These are phyloP conservation scores for Pythium aphanidermatum DNA, from an alignment of 352 stramenopile species.

Conservation along the genomic window DNA sequence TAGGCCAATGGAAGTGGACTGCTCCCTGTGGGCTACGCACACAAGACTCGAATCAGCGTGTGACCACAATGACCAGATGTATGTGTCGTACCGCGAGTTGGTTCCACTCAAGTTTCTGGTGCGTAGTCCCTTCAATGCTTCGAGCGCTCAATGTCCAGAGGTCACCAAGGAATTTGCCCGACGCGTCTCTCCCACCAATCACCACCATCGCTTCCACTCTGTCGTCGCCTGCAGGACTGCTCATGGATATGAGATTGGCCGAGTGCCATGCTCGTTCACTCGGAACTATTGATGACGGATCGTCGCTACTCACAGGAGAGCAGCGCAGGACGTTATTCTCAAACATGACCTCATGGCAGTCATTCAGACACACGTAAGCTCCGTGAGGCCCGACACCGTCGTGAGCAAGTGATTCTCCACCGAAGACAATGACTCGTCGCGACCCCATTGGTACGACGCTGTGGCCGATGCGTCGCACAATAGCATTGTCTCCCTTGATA, in stretches of 20 bases:
- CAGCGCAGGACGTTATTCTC: conserved; percentile 35
- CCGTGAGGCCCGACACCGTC: background rate
- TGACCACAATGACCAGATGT: background rate
- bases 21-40: conserved; percentile 30
- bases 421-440: conserved; percentile 40
- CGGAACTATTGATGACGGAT: conserved; percentile 1
- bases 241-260: too few species aligned
- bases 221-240: conserved; percentile 13
- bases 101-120: conserved; percentile 26
- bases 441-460: conserved; percentile 22
- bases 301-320: conserved; percentile 3
- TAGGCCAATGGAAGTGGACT: conserved; percentile 46
- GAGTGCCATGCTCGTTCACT: conserved; percentile 42
- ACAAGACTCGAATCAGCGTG: background rate
- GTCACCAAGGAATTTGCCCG: conserved; percentile 31
- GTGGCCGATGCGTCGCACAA: conserved; percentile 50
- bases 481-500: conserved; percentile 37
- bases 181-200: conserved; percentile 34
- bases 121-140: background rate
- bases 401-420: conserved; percentile 29
- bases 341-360: conserved; percentile 40
- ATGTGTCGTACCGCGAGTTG: conserved; percentile 26
- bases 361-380: conserved; percentile 16
- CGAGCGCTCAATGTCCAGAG: conserved; percentile 32
- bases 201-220: conserved; percentile 30